phyloP scores from a whole-genome alignment of 257 asterid species.

The Jaltomata sinuosa region DNA sequence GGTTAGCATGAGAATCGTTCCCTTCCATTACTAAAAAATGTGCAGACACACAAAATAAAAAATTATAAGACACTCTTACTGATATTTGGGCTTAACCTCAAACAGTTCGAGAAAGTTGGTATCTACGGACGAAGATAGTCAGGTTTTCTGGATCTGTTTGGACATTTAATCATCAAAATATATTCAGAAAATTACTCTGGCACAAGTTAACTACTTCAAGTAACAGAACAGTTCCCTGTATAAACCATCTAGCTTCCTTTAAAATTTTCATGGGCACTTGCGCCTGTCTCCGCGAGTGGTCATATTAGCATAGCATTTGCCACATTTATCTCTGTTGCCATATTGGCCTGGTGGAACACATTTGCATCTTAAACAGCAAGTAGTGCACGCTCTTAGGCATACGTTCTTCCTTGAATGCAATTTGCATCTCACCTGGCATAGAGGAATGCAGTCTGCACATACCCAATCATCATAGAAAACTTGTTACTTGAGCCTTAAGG shows the following conservation, averaged over 20 bases:
- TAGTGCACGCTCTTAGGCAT: slow-evolving; percentile 63
- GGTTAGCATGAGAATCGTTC: background rate
- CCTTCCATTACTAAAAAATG: background rate
- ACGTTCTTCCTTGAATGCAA: slow-evolving; percentile 39
- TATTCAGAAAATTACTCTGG: too few relatives aligned
- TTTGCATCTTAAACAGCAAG: slow-evolving; percentile 74
- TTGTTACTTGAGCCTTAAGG: background rate
- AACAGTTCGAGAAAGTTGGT: background rate
- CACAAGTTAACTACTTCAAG: background rate
- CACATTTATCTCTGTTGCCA: slow-evolving; percentile 63
- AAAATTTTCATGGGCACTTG: slow-evolving; percentile 52
- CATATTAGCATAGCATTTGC: slow-evolving; percentile 58
- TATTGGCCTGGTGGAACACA: slow-evolving; percentile 85
- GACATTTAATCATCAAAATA: background rate
- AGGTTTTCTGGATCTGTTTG: background rate
- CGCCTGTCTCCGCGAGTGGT: slow-evolving; percentile 51
- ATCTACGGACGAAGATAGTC: background rate
- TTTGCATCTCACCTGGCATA: slow-evolving; percentile 53
- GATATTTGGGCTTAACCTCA: background rate
- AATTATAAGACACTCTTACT: background rate
- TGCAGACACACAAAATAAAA: background rate
- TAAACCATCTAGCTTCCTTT: background rate
- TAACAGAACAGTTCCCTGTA: background rate
- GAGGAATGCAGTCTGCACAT: slow-evolving; percentile 47
- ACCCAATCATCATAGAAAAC: background rate